These are phyloP conservation scores for Saccharum officinarum DNA, from an alignment of 176 grass and related monocot species.

Conservation along the genomic window DNA sequence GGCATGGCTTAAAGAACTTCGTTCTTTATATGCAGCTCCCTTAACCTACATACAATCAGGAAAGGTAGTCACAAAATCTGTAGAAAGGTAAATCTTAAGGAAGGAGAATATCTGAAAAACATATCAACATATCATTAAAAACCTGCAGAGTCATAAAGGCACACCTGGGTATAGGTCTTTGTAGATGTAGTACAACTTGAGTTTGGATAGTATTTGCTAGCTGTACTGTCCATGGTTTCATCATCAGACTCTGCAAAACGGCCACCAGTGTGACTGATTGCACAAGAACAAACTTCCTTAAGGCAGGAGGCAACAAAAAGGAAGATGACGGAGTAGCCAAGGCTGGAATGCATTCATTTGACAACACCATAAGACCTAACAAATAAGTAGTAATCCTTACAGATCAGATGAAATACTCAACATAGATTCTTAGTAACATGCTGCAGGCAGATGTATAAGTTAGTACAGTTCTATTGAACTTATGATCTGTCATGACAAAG, in stretches of 20 bases:
- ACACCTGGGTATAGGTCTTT: slow-evolving; percentile 28
- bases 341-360: background rate
- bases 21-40: background rate
- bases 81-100: background rate
- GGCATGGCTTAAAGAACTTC: background rate
- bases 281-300: slow-evolving; percentile 2
- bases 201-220: background rate
- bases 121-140: background rate
- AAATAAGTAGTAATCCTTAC: slow-evolving; percentile 14
- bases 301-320: slow-evolving; percentile 1
- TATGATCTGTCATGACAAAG: slow-evolving; percentile 2
- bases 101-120: slow-evolving; percentile 4
- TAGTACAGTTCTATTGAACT: slow-evolving; percentile 9
- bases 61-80: slow-evolving; percentile 8
- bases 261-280: slow-evolving; percentile 7
- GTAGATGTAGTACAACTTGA: background rate
- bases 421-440: background rate
- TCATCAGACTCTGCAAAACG: slow-evolving; percentile 26
- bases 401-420: slow-evolving; percentile 10
- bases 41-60: slow-evolving; percentile 26
- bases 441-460: background rate
- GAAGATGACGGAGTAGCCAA: slow-evolving; percentile 9
- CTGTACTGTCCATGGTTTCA: background rate
- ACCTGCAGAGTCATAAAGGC: background rate
- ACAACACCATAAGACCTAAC: slow-evolving; percentile 31